phyloP scores from a whole-genome alignment of 768 basidiomycete species.

The Lanmaoa pseudosensibilis region DNA sequence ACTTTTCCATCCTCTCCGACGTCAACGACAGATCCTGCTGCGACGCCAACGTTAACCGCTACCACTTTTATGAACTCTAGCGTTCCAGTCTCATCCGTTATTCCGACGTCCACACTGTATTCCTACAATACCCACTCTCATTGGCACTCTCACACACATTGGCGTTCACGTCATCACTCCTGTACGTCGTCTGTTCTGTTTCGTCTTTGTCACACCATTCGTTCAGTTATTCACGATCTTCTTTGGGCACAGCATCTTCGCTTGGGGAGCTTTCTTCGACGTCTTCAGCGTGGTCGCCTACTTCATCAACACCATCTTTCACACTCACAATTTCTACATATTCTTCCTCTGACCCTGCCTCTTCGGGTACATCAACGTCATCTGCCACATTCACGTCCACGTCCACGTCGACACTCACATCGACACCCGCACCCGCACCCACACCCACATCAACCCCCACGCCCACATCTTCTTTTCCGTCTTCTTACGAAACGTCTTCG shows the following conservation, averaged over 20 bases:
- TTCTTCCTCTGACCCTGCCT: neutral
- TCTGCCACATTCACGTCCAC: neutral
- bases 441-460: neutral
- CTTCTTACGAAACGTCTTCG: slow-evolving; percentile 1
- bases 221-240: neutral
- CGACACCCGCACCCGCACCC: neutral
- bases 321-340: neutral
- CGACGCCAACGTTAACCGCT: neutral
- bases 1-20: slow-evolving; percentile 8
- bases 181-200: neutral
- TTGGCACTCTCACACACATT: neutral
- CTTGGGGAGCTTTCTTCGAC: neutral
- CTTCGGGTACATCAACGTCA: neutral
- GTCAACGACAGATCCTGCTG: slow-evolving; percentile 1
- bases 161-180: neutral
- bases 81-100: neutral
- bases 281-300: neutral
- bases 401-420: neutral
- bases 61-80: slow-evolving; percentile 2
- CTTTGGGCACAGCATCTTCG: neutral
- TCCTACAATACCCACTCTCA: neutral
- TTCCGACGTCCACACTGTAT: neutral
- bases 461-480: neutral
- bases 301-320: neutral
- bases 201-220: neutral